Evolutionary conservation across 1,139 yeast species (phyloP).

Genomic region (Kurtzmaniella quercitrusa): DNA sequence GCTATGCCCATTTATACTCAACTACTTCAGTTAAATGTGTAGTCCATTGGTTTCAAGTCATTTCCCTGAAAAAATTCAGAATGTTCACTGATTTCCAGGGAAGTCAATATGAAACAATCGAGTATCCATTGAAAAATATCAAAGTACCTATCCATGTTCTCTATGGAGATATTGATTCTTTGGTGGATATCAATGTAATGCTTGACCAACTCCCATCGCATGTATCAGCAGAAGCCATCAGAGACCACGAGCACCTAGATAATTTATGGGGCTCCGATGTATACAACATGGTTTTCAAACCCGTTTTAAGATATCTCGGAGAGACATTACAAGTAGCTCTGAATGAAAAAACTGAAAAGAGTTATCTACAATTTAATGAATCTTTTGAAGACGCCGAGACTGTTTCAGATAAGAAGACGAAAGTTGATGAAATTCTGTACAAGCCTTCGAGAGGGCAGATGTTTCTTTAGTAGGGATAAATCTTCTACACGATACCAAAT

Average conservation of each 20-base stretch:
- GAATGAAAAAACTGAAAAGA: slow-evolving; percentile 4
- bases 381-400: not conserved
- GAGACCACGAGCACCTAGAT: slow-evolving; percentile 80
- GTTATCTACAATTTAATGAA: slow-evolving; percentile 4
- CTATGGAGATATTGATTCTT: slow-evolving; percentile 76
- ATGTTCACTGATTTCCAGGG: slow-evolving; percentile 68
- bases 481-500: no score
- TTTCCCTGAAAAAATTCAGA: slow-evolving; percentile 74
- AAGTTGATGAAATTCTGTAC: not conserved
- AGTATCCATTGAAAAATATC: slow-evolving; percentile 53
- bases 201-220: slow-evolving; percentile 44
- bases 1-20: slow-evolving; percentile 82
- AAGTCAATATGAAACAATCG: slow-evolving; percentile 32
- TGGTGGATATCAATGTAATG: slow-evolving; percentile 82
- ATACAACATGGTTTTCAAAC: slow-evolving; percentile 36
- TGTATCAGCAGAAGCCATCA: slow-evolving; percentile 43
- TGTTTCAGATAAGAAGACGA: not conserved
- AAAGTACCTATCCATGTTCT: slow-evolving; percentile 67
- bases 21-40: slow-evolving; percentile 89
- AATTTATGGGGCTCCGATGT: slow-evolving; percentile 82
- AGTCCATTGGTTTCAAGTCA: slow-evolving; percentile 96
- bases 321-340: slow-evolving; percentile 11
- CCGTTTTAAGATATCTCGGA: slow-evolving; percentile 43
- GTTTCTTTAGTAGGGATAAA: not conserved
- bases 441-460: slow-evolving; percentile 1